phyloP scores from a whole-genome alignment of 2,329 filamentous ascomycete species.

The Penicillium sclerotigenum region DNA sequence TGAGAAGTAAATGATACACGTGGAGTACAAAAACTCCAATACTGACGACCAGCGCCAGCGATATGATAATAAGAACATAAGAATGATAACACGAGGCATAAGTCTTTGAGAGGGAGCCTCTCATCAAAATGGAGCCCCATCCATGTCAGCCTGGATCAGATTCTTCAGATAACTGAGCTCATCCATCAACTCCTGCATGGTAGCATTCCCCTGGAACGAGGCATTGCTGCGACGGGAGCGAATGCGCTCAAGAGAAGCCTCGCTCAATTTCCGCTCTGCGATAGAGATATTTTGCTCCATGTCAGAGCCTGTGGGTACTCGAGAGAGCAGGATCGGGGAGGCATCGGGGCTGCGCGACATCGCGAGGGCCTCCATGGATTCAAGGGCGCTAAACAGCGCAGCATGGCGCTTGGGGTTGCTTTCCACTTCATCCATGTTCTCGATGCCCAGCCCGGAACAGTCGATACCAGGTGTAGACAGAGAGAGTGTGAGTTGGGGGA shows the following conservation, averaged over 20 bases:
- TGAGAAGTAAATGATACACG: slow-evolving; percentile 5
- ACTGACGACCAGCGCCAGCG: slow-evolving; percentile 18
- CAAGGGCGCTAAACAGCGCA: slow-evolving; percentile 33
- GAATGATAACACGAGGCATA: not conserved
- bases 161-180: slow-evolving; percentile 52
- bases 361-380: slow-evolving; percentile 30
- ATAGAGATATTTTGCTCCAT: not conserved
- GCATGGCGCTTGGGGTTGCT: slow-evolving; percentile 39
- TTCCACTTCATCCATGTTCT: slow-evolving; percentile 33
- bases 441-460: slow-evolving; percentile 34
- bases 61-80: not conserved
- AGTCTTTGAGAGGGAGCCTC: too few relatives aligned
- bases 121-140: slow-evolving; percentile 22
- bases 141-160: slow-evolving; percentile 41
- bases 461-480: slow-evolving; percentile 28
- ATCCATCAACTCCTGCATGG: slow-evolving; percentile 50
- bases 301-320: slow-evolving; percentile 6
- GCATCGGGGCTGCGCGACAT: slow-evolving; percentile 26
- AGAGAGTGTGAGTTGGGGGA: slow-evolving; percentile 27
- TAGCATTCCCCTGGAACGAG: slow-evolving; percentile 31
- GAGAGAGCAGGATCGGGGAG: slow-evolving; percentile 24
- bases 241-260: slow-evolving; percentile 2
- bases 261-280: slow-evolving; percentile 3
- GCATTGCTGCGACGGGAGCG: slow-evolving; percentile 18
- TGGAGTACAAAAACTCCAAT: not conserved